Percentiles rank a stretch among this genome's conserved stretches.
Evolutionary conservation across 768 basidiomycete genomes (phyloP).

Genomic region (Lactarius tabidus): DNA sequence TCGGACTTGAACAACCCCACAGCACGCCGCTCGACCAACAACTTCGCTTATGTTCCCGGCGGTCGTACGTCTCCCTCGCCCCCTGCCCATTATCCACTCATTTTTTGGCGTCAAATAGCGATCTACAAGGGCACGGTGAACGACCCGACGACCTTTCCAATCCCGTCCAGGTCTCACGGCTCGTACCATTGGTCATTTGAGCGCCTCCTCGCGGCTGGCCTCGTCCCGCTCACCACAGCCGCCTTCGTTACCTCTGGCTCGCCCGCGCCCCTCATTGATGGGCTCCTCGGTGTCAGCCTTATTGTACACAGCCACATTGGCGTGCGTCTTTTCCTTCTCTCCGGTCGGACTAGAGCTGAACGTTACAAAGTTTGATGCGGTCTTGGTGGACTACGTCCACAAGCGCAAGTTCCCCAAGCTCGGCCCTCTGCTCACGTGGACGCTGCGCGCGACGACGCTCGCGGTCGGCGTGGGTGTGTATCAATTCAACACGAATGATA

Average conservation of each 20-base stretch:
- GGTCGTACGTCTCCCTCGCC: constrained; percentile 53
- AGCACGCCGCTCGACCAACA: constrained; percentile 21
- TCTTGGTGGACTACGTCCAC: constrained; percentile 88
- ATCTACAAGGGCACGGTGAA: constrained; percentile 91
- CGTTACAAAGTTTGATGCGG: constrained; percentile 81
- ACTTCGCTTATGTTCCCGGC: constrained; percentile 55
- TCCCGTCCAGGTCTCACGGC: constrained; percentile 75
- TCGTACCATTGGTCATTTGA: constrained; percentile 95
- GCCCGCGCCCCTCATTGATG: constrained; percentile 83
- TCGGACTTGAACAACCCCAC: constrained; percentile 24
- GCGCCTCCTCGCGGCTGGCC: constrained; percentile 78
- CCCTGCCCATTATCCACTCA: too few species aligned
- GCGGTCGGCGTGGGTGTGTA: constrained; percentile 88
- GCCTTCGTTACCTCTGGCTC: constrained; percentile 77
- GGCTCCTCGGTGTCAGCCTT: constrained; percentile 79
- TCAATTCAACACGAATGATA: constrained; percentile 98
- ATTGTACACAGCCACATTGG: constrained; percentile 97
- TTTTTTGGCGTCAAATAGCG: constrained; percentile 41
- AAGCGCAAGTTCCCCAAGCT: constrained; percentile 87
- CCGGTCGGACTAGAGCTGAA: too few species aligned
- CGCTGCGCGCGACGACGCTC: constrained; percentile 69
- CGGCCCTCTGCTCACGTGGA: constrained; percentile 70
- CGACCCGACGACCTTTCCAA: constrained; percentile 88
- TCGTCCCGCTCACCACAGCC: constrained; percentile 85
- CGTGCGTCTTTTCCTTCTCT: constrained; percentile 45